Conservation (phyloP, 164 flowering plant species). For the Aristolochia contorta region DNA sequence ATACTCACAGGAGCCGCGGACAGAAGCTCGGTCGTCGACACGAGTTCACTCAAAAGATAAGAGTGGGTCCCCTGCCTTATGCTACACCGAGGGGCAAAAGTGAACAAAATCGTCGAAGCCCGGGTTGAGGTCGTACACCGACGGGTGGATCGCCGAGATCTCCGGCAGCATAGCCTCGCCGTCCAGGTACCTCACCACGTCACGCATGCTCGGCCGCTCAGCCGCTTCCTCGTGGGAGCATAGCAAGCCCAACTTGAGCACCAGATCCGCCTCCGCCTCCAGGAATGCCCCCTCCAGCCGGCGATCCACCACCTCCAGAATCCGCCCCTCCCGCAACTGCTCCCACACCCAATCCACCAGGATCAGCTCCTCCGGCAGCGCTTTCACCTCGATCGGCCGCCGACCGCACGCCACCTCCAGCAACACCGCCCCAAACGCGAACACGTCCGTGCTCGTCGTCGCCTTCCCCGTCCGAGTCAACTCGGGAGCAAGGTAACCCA, state of each 20-base stretch:
- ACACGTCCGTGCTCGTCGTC: too few relatives aligned
- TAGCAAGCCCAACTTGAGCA: conserved; percentile 36
- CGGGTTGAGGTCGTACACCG: conserved; percentile 3
- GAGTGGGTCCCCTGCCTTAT: not conserved
- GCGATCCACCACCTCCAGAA: too few relatives aligned
- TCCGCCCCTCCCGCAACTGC: too few relatives aligned
- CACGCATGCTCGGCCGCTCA: conserved; percentile 37
- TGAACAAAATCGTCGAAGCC: conserved; percentile 24
- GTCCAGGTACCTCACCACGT: conserved; percentile 41
- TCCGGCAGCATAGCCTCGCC: conserved; percentile 32
- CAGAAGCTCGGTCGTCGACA: not conserved
- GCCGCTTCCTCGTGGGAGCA: conserved; percentile 37
- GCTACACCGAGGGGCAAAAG: conserved; percentile 21
- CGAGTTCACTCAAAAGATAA: not conserved
- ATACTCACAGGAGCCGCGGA: too few relatives aligned
- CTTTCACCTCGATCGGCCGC: conserved; percentile 43
- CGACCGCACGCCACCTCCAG: conserved; percentile 47
- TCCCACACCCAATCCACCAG: too few relatives aligned
- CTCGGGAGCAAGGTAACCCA: too few relatives aligned
- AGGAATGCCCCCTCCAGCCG: conserved; percentile 19
- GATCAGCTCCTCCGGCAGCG: conserved; percentile 33
- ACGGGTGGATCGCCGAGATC: conserved; percentile 9
- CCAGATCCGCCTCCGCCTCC: conserved; percentile 23
- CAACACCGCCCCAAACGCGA: too few relatives aligned
- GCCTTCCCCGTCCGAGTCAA: too few relatives aligned